phyloP scores from a whole-genome alignment of 1,284 basidiomycete genomes.

The Trichosporon coremiiforme region DNA sequence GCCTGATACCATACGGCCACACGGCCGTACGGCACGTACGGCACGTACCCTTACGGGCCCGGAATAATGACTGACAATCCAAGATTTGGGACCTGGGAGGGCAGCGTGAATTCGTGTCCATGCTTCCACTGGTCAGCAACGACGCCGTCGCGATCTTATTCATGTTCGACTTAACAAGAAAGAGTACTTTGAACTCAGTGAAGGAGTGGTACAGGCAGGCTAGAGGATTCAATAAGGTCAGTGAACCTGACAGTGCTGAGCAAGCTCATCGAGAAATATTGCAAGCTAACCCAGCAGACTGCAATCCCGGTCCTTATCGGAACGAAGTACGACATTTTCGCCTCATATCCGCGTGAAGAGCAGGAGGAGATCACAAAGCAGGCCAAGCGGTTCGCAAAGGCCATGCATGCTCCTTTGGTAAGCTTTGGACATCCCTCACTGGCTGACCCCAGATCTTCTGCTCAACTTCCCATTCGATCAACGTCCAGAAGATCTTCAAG shows the following conservation, averaged over 20 bases:
- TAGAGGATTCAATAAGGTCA: conserved; percentile 94
- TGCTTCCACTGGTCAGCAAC: conserved; percentile 97
- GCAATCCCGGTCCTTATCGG: conserved; percentile 95
- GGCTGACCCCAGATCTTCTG: conserved; percentile 72
- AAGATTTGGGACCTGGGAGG: conserved; percentile 96
- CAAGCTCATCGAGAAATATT: not conserved
- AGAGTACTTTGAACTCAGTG: conserved; percentile 94
- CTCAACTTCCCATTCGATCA: conserved; percentile 95
- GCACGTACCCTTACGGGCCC: not conserved
- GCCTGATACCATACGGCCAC: not conserved
- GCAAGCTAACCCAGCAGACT: conserved; percentile 62
- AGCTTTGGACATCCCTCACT: conserved; percentile 15
- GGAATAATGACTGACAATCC: conserved; percentile 17
- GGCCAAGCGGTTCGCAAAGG: conserved; percentile 93
- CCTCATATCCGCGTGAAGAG: conserved; percentile 92
- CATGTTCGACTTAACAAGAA: conserved; percentile 98
- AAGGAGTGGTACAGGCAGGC: conserved; percentile 99
- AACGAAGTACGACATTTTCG: conserved; percentile 96
- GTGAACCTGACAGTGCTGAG: conserved; percentile 31
- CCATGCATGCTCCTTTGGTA: conserved; percentile 91
- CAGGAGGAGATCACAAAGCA: conserved; percentile 99
- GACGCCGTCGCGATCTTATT: conserved; percentile 98
- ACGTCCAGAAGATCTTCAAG: conserved; percentile 99
- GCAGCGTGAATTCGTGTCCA: conserved; percentile 97
- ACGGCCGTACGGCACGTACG: not conserved